Conservation (phyloP, 257 asterid species). For the Nyctanthes arbortristis region DNA sequence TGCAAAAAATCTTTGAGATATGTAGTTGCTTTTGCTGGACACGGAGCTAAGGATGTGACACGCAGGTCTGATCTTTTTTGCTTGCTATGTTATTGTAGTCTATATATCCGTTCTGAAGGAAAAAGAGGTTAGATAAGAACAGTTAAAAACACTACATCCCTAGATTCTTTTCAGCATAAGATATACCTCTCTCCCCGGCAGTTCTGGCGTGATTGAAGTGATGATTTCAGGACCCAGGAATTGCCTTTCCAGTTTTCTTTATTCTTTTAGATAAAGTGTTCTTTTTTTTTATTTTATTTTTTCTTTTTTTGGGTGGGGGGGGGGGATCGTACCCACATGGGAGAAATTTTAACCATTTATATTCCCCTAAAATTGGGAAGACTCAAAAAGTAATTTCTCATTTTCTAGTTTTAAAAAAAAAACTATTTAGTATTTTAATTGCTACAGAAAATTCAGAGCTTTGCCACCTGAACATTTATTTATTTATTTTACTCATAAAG, state of each 20-base stretch:
- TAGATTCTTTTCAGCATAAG: too few species aligned
- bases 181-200: too few species aligned
- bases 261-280: too few species aligned
- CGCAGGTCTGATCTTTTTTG: slow-evolving; percentile 69
- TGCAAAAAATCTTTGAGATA: slow-evolving; percentile 84
- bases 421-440: neutral
- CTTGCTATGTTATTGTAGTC: slow-evolving; percentile 15
- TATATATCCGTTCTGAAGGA: slow-evolving; percentile 3
- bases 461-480: neutral
- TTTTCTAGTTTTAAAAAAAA: neutral
- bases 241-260: too few species aligned
- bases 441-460: neutral
- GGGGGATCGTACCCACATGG: too few species aligned
- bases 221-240: too few species aligned
- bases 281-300: too few species aligned
- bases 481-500: neutral
- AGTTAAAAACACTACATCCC: neutral
- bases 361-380: neutral
- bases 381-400: neutral
- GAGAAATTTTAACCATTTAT: neutral
- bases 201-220: too few species aligned
- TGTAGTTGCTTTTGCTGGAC: slow-evolving; percentile 93
- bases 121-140: neutral
- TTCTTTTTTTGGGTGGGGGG: too few species aligned
- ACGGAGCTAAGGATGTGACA: slow-evolving; percentile 97